phyloP scores from a whole-genome alignment of 2,329 filamentous ascomycete genomes.

The Colletotrichum endophyticum region DNA sequence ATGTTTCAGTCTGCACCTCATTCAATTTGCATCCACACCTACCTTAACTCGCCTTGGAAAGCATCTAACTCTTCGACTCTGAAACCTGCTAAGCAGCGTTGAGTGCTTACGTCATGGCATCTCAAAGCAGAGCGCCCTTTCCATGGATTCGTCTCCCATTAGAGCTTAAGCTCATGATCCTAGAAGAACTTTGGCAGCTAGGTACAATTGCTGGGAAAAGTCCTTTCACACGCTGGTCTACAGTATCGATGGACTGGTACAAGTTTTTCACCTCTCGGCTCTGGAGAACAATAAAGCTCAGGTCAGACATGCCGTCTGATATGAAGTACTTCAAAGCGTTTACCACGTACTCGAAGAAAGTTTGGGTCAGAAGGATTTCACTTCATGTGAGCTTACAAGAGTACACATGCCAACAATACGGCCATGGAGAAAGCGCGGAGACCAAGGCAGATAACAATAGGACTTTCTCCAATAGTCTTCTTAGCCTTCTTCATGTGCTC shows the following conservation, averaged over 20 bases:
- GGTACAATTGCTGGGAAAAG: background rate
- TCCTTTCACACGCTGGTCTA: background rate
- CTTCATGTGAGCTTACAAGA: background rate
- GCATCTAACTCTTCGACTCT: background rate
- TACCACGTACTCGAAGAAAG: background rate
- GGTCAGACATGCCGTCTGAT: background rate
- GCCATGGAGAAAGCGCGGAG: background rate
- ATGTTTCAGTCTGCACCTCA: fast-evolving
- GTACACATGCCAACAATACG: background rate
- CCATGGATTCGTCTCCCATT: background rate
- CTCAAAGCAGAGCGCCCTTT: background rate
- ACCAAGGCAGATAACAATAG: background rate
- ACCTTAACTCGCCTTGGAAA: background rate
- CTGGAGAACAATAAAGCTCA: background rate
- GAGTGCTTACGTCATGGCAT: background rate
- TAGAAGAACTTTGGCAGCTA: background rate
- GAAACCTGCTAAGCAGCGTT: fast-evolving
- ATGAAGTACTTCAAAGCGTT: background rate
- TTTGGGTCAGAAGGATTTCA: background rate
- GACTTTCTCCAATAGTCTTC: background rate
- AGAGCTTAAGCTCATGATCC: background rate
- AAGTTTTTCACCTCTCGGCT: background rate
- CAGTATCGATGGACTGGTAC: background rate
- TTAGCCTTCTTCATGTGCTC: fast-evolving
- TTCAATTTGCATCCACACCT: no score